Percentiles rank a stretch among this genome's conserved stretches.
phyloP scores from a whole-genome alignment of 2,329 filamentous ascomycete species.

The Cyphellophora attinorum region DNA sequence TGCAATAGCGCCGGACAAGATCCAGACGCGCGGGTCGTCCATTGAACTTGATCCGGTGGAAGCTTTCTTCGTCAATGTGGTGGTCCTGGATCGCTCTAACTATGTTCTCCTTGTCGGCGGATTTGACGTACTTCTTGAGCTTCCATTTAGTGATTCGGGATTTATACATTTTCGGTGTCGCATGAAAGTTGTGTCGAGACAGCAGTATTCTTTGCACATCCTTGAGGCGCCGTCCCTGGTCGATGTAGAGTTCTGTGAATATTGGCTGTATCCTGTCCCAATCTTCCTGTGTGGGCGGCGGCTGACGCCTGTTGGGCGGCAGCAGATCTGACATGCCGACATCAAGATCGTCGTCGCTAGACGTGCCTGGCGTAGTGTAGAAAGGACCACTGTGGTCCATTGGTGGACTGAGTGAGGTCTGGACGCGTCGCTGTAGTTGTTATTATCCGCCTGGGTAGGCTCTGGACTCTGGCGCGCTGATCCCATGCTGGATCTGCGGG shows the following conservation, averaged over 20 bases:
- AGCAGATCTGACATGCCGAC: no score
- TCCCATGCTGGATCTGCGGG: no score
- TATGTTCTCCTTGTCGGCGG: constrained; percentile 2
- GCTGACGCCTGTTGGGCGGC: neutral
- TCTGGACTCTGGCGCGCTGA: no score
- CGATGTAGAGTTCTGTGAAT: neutral
- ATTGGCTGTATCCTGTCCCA: neutral
- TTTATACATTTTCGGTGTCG: constrained; percentile 5
- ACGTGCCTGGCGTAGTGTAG: no score
- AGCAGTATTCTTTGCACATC: constrained; percentile 2
- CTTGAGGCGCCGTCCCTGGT: neutral
- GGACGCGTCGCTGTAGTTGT: no score
- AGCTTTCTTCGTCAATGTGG: neutral
- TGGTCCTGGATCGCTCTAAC: neutral
- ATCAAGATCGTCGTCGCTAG: neutral
- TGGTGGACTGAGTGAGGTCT: no score
- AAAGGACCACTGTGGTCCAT: no score
- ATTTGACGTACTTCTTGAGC: constrained; percentile 4
- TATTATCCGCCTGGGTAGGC: no score
- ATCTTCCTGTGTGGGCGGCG: neutral
- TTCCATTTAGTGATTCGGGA: constrained; percentile 3
- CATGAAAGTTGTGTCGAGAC: constrained; percentile 1
- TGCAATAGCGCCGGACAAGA: constrained; percentile 1
- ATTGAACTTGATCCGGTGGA: neutral
- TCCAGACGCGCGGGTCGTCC: neutral